Conservation (phyloP, 106 monocot species). For the Alisma plantagoaquatica region DNA sequence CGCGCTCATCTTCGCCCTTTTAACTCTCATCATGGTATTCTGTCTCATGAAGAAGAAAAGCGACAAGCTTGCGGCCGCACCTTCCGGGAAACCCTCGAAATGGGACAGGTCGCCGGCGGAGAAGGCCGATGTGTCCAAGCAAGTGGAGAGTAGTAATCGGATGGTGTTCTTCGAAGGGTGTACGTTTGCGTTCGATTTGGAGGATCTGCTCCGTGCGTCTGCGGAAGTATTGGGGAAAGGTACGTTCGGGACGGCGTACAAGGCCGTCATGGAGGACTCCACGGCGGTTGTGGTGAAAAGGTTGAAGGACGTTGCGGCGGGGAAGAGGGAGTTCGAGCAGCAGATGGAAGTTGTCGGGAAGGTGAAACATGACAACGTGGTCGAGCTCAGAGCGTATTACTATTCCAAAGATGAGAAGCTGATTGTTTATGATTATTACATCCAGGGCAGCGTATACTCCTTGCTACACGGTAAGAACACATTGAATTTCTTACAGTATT, state of each 20-base stretch:
- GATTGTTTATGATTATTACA: constrained; percentile 53
- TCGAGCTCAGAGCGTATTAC: constrained; percentile 68
- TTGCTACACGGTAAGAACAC: constrained; percentile 57
- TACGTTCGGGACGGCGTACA: constrained; percentile 68
- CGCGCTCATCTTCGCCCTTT: constrained; percentile 16
- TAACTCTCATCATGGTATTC: constrained; percentile 21
- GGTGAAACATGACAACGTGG: constrained; percentile 60
- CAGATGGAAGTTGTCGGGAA: constrained; percentile 80
- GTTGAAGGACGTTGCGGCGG: constrained; percentile 74
- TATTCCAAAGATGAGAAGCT: constrained; percentile 96
- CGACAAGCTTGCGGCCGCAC: background rate
- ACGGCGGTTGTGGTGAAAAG: constrained; percentile 84
- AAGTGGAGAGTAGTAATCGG: constrained; percentile 45
- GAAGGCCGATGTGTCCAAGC: constrained; percentile 30
- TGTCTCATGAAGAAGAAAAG: constrained; percentile 22
- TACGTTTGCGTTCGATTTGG: constrained; percentile 59
- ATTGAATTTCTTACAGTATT: too few relatives aligned
- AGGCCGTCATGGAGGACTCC: constrained; percentile 72
- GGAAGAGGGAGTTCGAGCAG: constrained; percentile 83
- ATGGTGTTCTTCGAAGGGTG: constrained; percentile 71
- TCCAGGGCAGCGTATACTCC: constrained; percentile 51
- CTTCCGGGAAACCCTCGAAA: constrained; percentile 23
- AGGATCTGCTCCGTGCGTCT: constrained; percentile 71
- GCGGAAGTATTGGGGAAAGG: constrained; percentile 90
- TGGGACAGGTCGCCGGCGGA: constrained; percentile 43